A percentile compares a stretch with the other conserved stretches of the same genome.
Conservation (phyloP, 169 alveolate genomes). For the Babesia bigemina region DNA sequence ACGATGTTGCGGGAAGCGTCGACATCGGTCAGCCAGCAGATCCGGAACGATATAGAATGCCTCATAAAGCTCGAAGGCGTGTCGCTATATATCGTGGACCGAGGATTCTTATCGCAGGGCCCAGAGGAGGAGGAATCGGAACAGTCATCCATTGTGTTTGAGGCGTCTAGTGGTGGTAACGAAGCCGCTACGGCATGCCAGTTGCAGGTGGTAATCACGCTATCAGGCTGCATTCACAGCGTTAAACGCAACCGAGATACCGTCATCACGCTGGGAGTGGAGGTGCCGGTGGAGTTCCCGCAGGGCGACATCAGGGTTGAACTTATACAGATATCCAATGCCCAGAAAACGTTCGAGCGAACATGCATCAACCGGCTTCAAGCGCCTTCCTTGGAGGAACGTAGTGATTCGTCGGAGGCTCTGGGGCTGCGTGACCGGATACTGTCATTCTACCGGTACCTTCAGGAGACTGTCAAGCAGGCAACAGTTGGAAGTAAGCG, state of each 20-base stretch:
- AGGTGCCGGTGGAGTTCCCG: conserved; percentile 37
- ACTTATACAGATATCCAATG: conserved; percentile 29
- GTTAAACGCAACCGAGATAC: conserved; percentile 35
- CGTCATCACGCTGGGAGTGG: conserved; percentile 30
- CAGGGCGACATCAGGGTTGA: conserved; percentile 16
- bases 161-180: conserved; percentile 20
- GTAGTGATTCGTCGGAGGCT: conserved; percentile 12
- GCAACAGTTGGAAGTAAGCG: not conserved
- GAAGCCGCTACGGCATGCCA: not conserved
- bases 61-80: conserved; percentile 36
- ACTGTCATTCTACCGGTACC: conserved; percentile 11
- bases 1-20: not conserved
- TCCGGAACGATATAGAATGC: conserved; percentile 23
- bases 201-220: conserved; percentile 21
- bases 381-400: not conserved
- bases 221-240: conserved; percentile 37
- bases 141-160: conserved; percentile 30
- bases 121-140: not conserved
- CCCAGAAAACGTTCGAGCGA: conserved; percentile 4
- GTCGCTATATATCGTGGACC: conserved; percentile 32
- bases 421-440: conserved; percentile 7
- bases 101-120: conserved; percentile 26
- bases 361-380: not conserved
- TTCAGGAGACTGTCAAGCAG: conserved; percentile 8
- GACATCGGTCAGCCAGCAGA: not conserved